phyloP scores from a whole-genome alignment of 2,329 filamentous ascomycete genomes.

The Coniella vitis region DNA sequence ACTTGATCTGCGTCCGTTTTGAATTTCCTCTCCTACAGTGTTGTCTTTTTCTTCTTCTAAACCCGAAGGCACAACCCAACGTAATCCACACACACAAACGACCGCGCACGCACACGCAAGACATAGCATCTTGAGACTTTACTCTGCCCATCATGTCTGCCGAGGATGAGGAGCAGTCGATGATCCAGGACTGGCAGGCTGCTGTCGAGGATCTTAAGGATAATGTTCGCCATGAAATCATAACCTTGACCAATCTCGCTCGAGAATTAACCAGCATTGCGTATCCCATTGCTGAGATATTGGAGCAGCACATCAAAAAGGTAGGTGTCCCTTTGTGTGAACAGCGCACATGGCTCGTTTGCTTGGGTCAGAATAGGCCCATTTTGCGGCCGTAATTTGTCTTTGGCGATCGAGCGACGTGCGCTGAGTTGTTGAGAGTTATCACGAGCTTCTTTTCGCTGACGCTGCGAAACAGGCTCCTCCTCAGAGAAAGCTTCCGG shows the following conservation, averaged over 20 bases:
- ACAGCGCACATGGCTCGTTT: slow-evolving; percentile 1
- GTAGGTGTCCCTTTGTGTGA: slow-evolving; percentile 51
- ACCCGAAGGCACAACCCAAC: neutral
- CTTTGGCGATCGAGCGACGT: neutral
- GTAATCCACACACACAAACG: no score
- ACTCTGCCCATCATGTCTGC: slow-evolving; percentile 36
- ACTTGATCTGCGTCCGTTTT: neutral
- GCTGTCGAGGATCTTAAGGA: slow-evolving; percentile 85
- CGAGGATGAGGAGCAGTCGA: slow-evolving; percentile 62
- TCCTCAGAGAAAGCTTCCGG: slow-evolving; percentile 82
- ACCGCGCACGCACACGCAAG: neutral
- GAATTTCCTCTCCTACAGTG: neutral
- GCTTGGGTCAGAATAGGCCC: neutral
- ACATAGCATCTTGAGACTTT: slow-evolving; percentile 1
- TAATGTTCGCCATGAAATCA: slow-evolving; percentile 93
- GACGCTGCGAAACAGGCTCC: slow-evolving; percentile 56
- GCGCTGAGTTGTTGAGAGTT: no score
- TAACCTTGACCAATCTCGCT: slow-evolving; percentile 93
- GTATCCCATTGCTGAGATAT: slow-evolving; percentile 79
- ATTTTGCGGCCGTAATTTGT: neutral
- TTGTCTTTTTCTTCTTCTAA: neutral
- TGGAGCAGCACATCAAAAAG: slow-evolving; percentile 90
- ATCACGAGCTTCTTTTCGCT: slow-evolving; percentile 14
- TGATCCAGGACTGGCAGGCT: slow-evolving; percentile 90
- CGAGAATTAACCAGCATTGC: slow-evolving; percentile 97